Base-by-base conservation (phyloP, 495 filamentous ascomycete species). In the Annulohypoxylon nitens region DNA sequence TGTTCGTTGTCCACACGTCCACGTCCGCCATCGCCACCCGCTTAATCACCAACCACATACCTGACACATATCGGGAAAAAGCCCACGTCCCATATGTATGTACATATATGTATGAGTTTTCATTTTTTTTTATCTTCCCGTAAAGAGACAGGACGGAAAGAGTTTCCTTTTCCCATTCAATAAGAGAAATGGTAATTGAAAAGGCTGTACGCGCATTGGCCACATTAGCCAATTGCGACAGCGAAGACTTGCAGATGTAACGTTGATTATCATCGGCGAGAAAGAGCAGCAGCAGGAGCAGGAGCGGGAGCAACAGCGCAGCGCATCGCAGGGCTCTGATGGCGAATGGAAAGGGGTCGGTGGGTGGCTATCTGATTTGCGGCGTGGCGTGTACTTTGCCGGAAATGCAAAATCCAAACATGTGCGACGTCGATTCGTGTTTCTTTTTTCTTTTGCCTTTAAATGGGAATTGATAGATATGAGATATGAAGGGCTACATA, bases 201-300 rank as follows among this genome's bases (percentile, higher is more conserved):
- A 36, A 57, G 33, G 25, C 14, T 33, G 47, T 25, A 51, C 61
- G 50, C 34, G 14, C 45, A 48, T 53, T 39, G 36, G 48, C 25
- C 14, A 36, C 14, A 64, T 64, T 55, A 37, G 61, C 48, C 47
- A 64, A 55, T 55, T 54, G 7, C 33, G 18, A 36, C 50, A 26
- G 25, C 50, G 25, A 51, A 11, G 6, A 33, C 47, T 33, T 36
- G 41, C 61, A 65, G 57, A 71, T 71, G 69, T 71, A 71, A 71
- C 69, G 69, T 71, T 71, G 69, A 65, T 65, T 65, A 65, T 39
- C 43, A 53, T 51, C 3, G 26, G 6, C 26, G 51, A 59, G 6
- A 59, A 20, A 41, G 57, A 20, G 12, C 2, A 43, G 57, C 25
- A 12, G 16, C 30, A n/a, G 48, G 2, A 30, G 30, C 30, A 30